Percentiles rank a stretch among this genome's conserved stretches.
Evolutionary conservation across 345 rosid genomes (phyloP).

Genomic region (Diplotaxis tenuifolia): DNA sequence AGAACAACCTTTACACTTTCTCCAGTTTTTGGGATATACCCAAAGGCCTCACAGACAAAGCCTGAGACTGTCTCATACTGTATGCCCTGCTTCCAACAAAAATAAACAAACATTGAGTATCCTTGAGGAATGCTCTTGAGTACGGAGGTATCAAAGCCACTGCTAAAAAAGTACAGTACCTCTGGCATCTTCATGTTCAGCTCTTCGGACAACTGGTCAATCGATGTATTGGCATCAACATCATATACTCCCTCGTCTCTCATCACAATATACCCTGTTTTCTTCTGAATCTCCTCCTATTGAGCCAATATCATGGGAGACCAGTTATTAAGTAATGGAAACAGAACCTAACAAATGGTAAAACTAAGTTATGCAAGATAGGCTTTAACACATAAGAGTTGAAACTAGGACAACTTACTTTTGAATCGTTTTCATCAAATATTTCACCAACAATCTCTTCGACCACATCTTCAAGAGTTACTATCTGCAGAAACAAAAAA

Average conservation of each 20-base stretch:
- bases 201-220: conserved; percentile 86
- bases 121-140: background rate
- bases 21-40: conserved; percentile 89
- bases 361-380: background rate
- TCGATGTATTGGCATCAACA: conserved; percentile 91
- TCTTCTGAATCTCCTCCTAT: conserved; percentile 96
- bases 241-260: conserved; percentile 84
- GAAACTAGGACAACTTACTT: conserved; percentile 42
- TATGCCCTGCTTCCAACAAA: conserved; percentile 52
- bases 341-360: background rate
- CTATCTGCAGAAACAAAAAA: conserved; percentile 47
- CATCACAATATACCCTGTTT: conserved; percentile 91
- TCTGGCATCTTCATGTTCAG: conserved; percentile 84
- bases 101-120: background rate
- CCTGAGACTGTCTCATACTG: conserved; percentile 96
- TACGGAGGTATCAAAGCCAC: background rate
- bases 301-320: background rate
- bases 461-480: conserved; percentile 86
- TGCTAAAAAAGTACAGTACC: conserved; percentile 39
- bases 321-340: background rate
- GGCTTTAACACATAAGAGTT: background rate
- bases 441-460: conserved; percentile 97
- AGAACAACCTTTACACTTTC: conserved; percentile 69
- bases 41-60: conserved; percentile 84
- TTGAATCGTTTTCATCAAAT: conserved; percentile 92